phyloP scores from a whole-genome alignment of 495 filamentous ascomycete genomes.

The Evansstolkia leycettana region DNA sequence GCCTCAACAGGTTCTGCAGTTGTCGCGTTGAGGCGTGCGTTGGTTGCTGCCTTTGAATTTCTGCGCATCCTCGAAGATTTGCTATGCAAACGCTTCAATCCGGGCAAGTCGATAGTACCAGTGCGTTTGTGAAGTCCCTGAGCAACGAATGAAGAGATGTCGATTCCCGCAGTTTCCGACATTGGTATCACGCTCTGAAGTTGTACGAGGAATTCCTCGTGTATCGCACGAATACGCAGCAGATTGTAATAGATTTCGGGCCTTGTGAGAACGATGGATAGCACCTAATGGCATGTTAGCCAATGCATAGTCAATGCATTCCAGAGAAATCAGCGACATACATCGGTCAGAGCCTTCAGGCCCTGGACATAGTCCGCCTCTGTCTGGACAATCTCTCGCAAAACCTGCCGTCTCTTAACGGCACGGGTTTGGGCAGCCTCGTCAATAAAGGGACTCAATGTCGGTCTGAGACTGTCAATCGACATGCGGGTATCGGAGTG shows the following conservation, averaged over 20 bases:
- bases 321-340: conserved; percentile 27
- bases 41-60: conserved; percentile 16
- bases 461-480: conserved; percentile 49
- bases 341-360: conserved; percentile 73
- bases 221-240: conserved; percentile 28
- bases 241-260: conserved; percentile 33
- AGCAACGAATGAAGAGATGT: conserved; percentile 10
- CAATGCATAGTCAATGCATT: not conserved
- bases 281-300: conserved; percentile 12
- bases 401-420: conserved; percentile 57
- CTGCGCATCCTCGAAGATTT: conserved; percentile 18
- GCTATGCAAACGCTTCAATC: conserved; percentile 17
- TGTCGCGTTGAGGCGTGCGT: conserved; percentile 25
- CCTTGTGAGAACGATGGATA: conserved; percentile 22
- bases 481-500: conserved; percentile 46
- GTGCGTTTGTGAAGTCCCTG: conserved; percentile 11
- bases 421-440: conserved; percentile 58
- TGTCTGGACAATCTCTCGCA: conserved; percentile 74
- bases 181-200: conserved; percentile 20
- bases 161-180: conserved; percentile 12
- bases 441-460: conserved; percentile 45
- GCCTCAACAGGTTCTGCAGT: conserved; percentile 59
- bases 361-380: conserved; percentile 86
- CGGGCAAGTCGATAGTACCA: conserved; percentile 11
- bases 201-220: conserved; percentile 27